Base-by-base conservation (phyloP, 2,329 filamentous ascomycete genomes). In the Gnomoniopsis sp. region DNA sequence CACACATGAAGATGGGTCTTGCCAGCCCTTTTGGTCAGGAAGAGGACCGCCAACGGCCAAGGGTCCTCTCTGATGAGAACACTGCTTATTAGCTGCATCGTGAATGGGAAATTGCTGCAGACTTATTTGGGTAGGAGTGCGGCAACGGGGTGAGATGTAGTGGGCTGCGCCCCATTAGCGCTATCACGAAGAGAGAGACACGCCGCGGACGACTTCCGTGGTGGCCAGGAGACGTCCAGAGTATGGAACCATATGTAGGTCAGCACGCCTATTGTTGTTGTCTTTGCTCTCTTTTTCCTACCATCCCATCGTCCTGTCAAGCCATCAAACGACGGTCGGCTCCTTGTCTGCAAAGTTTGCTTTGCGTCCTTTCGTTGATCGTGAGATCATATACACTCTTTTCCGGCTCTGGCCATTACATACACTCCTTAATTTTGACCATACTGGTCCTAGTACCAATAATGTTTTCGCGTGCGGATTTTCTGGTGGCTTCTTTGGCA, bases 301-400 rank as follows among this genome's bases (percentile, higher is more conserved):
- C 46, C 55, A 46, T 53, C 44, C 56, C 54, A 50, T 56, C 52
- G 57, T 54, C 49, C 54, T 65, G 59, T 67, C 64, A 67, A 66
- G 57, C 54, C 63, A 59, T 64, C 53, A 21, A 61, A 38, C 57
- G 62, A 66, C 66, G 68, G 64, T 65, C 60, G 63, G 65, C 61
- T 64, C 54, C 62, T 57, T 60, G 63, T 68, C 62, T 67, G 66
- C 68, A 69, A 68, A 66, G 68, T 46, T 65, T 64, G 65, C 68
- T 70, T 69, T 70, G 68, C 69, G 69, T 71, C 68, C 68, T 68
- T 64, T 71, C 68, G 58, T 71, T 70, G 65, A 66, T 65, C 58
- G 49, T 44, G 49, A 58, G 60, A 64, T 62, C 61, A 65, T 64
- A 38, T 43, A 57, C 64, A 66, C 66, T 46, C 43, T 19, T 54